Percentiles rank a stretch among this genome's conserved stretches.
Conservation (phyloP, 352 stramenopile species). For the Globisporangium cylindrosporum region DNA sequence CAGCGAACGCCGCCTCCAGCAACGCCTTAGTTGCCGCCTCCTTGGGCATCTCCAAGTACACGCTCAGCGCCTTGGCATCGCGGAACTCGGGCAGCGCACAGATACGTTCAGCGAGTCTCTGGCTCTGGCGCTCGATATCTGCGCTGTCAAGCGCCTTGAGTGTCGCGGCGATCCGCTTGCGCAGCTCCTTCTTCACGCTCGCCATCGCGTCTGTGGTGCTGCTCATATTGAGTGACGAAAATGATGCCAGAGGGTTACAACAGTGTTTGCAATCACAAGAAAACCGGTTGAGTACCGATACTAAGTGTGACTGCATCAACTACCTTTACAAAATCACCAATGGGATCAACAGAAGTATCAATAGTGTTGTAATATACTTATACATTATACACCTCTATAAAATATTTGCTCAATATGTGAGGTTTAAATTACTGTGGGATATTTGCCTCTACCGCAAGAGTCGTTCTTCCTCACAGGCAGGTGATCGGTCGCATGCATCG, state of each 20-base stretch:
- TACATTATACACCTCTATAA: too few relatives aligned
- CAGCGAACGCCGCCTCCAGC: constrained; percentile 51
- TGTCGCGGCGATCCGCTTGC: constrained; percentile 42
- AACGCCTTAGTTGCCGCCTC: constrained; percentile 64
- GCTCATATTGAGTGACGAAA: constrained; percentile 2
- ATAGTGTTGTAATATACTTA: too few relatives aligned
- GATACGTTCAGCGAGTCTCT: constrained; percentile 42
- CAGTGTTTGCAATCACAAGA: neutral
- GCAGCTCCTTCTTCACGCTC: constrained; percentile 60
- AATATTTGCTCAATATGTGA: too few relatives aligned
- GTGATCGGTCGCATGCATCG: neutral
- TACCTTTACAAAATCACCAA: too few relatives aligned
- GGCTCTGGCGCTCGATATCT: constrained; percentile 56
- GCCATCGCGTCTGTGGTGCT: constrained; percentile 14
- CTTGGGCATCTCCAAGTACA: constrained; percentile 86
- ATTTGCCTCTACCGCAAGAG: constrained; percentile 4
- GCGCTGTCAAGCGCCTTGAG: constrained; percentile 37
- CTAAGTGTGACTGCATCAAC: too few relatives aligned
- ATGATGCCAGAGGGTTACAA: neutral
- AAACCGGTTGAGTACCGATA: neutral
- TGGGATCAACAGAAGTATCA: too few relatives aligned
- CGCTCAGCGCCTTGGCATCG: constrained; percentile 42
- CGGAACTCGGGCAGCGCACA: constrained; percentile 51
- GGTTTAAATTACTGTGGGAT: too few relatives aligned
- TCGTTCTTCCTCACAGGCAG: neutral